Evolutionary conservation across 257 asterid genomes (phyloP), one percentile per base, ranked within the genome.

Genomic region (Primulina tabacum): DNA sequence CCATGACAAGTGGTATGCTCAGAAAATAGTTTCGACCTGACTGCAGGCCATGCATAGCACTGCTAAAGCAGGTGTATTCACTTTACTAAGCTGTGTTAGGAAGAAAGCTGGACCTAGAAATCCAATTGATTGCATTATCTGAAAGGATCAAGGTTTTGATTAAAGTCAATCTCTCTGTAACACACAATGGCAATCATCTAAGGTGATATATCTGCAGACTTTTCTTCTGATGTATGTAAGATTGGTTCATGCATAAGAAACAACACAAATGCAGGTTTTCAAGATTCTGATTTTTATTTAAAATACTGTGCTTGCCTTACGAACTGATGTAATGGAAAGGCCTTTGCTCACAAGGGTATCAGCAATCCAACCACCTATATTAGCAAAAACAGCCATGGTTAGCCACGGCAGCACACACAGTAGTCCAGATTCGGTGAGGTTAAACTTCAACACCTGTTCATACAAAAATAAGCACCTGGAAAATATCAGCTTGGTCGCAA

Each of bases 31-130:
- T 28, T 82, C 6, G 33, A 86, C 96, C 98, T 92, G 98, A 76
- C 98, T 89, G 87, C 95, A 92, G 5, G 98, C 88, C 98, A 92
- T 92, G 90, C 98, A 92, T 56, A 89, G 81, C 75, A 92, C 98
- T 12, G 98, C 98, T 52, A 92, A 67, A 28, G 92, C 96, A 68
- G 98, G 98, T 18, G 96, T 89, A 65, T 84, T 89, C 73, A 86
- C 96, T 17, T 81, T 82, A 72, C 93, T 86, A 64, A 92, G 88
- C 59, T 85, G 96, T 21, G 96, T 73, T 69, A 92, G 92, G 75
- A 92, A 92, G 80, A 89, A 88, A n/a, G 98, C 98, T 14, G 98
- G 98, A 53, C 98, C 98, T 26, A 92, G 78, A 83, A 92, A 91
- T 18, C 96, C 97, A 68, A 89, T 84, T n/a, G 96, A 89, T 78